phyloP scores from a whole-genome alignment of 2,329 filamentous ascomycete species.

The Fusarium nisikadoi region DNA sequence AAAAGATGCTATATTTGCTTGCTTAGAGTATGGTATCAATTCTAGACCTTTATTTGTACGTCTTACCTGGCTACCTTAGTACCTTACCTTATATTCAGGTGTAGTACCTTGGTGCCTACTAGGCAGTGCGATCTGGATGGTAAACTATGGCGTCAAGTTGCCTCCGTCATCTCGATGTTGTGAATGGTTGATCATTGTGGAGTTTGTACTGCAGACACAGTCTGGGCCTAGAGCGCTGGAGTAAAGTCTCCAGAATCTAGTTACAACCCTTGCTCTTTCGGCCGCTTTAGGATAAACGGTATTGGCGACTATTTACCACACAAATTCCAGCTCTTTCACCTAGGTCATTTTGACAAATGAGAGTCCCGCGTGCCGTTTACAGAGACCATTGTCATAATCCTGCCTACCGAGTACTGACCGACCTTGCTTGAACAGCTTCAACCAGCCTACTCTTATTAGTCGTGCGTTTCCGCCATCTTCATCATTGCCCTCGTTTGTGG shows the following conservation, averaged over 20 bases:
- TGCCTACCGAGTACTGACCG: not conserved
- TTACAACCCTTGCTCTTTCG: not conserved
- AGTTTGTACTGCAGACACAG: constrained; percentile 7
- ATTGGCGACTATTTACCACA: not conserved
- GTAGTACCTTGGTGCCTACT: not conserved
- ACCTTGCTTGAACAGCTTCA: constrained; percentile 8
- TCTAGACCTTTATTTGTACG: not conserved
- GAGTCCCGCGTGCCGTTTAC: not conserved
- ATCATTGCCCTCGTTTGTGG: constrained; percentile 7
- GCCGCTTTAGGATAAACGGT: constrained; percentile 1
- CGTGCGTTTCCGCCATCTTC: not conserved
- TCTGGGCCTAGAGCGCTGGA: constrained; percentile 4
- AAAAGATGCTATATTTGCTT: not conserved
- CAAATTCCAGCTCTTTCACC: constrained; percentile 24
- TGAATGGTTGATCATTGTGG: not conserved
- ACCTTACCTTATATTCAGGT: too few species aligned
- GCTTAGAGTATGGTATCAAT: not conserved
- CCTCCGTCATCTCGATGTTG: constrained; percentile 2
- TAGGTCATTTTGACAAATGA: not conserved
- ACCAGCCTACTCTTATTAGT: not conserved
- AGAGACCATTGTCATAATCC: constrained; percentile 6
- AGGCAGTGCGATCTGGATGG: not conserved
- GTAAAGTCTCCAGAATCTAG: constrained; percentile 7
- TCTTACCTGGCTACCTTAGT: not conserved
- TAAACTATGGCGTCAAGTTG: constrained; percentile 13